These are phyloP conservation scores for Alternaria burnsii DNA, from an alignment of 2,329 filamentous ascomycete genomes.

Conservation along the genomic window DNA sequence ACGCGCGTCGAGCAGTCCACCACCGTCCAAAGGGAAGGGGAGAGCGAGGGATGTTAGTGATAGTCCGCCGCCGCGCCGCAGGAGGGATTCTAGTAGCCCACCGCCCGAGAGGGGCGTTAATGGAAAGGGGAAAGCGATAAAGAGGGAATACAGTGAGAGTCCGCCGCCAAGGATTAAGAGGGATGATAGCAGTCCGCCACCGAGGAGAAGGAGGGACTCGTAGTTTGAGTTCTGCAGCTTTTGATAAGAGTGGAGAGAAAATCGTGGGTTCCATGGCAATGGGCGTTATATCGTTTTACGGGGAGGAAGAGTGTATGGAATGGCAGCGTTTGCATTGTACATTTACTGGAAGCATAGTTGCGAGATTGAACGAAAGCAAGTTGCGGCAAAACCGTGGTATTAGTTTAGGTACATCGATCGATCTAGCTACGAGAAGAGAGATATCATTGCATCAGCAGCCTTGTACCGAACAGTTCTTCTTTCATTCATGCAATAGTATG, in stretches of 20 bases:
- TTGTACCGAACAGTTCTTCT: no score
- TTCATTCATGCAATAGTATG: no score
- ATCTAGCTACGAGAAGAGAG: no score
- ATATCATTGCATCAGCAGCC: no score
- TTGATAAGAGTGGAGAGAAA: neutral
- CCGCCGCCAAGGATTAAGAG: slow-evolving; percentile 6
- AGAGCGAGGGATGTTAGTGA: neutral
- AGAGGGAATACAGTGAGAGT: slow-evolving; percentile 7
- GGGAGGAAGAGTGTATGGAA: neutral
- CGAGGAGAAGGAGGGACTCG: slow-evolving; percentile 9
- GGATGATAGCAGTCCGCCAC: slow-evolving; percentile 11
- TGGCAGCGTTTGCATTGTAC: neutral
- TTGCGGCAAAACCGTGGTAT: no score
- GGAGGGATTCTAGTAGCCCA: neutral
- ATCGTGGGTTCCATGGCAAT: neutral
- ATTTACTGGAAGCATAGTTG: neutral
- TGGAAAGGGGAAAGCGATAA: neutral
- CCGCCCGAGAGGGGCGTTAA: neutral
- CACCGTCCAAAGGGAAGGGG: neutral
- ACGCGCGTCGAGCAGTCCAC: slow-evolving; percentile 11
- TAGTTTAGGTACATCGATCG: no score
- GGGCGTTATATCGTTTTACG: neutral
- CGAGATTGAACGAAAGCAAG: neutral
- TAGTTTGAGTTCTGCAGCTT: neutral
- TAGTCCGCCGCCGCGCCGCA: slow-evolving; percentile 1